Evolutionary conservation across 1,284 basidiomycete species (phyloP), one percentile per base, ranked within the genome.

Genomic region (Boletus sp.): DNA sequence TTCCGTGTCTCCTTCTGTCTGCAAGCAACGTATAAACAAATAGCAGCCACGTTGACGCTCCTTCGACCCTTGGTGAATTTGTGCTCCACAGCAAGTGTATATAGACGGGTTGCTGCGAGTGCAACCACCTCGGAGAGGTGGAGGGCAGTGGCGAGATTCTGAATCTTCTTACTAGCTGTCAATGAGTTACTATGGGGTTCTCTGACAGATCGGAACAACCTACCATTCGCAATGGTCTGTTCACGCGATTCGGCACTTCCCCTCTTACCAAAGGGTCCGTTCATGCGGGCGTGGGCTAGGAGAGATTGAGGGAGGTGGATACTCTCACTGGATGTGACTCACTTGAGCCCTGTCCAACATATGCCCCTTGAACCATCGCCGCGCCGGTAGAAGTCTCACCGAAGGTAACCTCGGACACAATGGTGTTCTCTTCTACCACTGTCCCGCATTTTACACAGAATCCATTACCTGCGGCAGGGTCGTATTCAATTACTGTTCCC

Each of bases 11-110:
- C 94, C 69, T 93, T 93, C 76, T 95, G 89, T 59, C 97, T 80
- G 72, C 95, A 97, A 10, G 95, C 94, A 54, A 98, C 88, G 73
- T 99, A 99, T 54, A 98, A 83, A 75, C 97, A 99, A 52, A 95
- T 91, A 1, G 96, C 97, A 31, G 97, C 90, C 60, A 98, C 94
- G 69, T 98, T 96, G 73, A 95, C 84, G 66, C 92, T 93, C 71
- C 92, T 90, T 38, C 97, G 86, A 3, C 97, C 97, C 73, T 94
- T 94, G 16, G 93, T 95, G 74, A 97, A 97, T 69, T 91, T 93
- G 78, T 95, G 93, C 69, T 96, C 92, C 47, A 99, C 90, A 2
- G 95, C 96, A 31, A 99, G 89, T 13, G 91, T 95, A 77, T 97
- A 98, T 70, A 95, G 84, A 31, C 97, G 87, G 31, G 90, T 89